Evolutionary conservation across 352 stramenopile species (phyloP), one percentile per base, ranked within the genome.

Genomic region (Globisporangium paroecandrum): DNA sequence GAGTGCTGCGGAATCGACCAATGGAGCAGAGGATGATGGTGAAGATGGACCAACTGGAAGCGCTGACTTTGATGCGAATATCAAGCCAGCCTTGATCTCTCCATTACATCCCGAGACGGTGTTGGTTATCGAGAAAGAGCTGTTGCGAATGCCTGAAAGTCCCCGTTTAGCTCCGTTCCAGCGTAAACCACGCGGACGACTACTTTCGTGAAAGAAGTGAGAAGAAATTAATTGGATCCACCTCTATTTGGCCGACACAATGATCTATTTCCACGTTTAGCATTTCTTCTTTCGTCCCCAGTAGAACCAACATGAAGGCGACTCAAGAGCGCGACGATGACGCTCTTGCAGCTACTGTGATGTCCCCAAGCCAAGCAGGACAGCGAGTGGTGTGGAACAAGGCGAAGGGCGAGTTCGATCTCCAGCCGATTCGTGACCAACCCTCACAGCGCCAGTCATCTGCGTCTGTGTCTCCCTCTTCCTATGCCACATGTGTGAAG

Each of bases 331-430:
- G 13, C 27, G 7, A 49, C 32, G 53, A 65, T 29, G 58, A 47
- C 47, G 58, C 32, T 15, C 4, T 1, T 43, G 1, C 7, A 56
- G 3, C 5, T 2, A 51, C 43, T 22, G 43, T 38, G 7, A 5
- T 9, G 15, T 12, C 18, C 4, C 55, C 22, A 25, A 32, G 32
- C 15, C 27, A 18, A 8, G 9, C 25, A 12, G 64, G 54, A 3
- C 64, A 64, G 55, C 64, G 64, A 10, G 64, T 64, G 27, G 55
- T 69, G 10, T 69, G 64, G 64, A 69, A 56, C 64, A 69, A 51
- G 27, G 25, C 13, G 27, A 69, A 20, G 25, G 20, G 36, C 8
- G 25, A 58, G 9, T 63, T 69, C 24, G 55, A 69, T 7, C 55
- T 69, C 15, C 64, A 69, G 43, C 27, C 27, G n/a, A 36, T n/a